Percentiles rank a stretch among this genome's conserved stretches.
phyloP scores from a whole-genome alignment of 257 asterid species.

The Solanum tarijense region DNA sequence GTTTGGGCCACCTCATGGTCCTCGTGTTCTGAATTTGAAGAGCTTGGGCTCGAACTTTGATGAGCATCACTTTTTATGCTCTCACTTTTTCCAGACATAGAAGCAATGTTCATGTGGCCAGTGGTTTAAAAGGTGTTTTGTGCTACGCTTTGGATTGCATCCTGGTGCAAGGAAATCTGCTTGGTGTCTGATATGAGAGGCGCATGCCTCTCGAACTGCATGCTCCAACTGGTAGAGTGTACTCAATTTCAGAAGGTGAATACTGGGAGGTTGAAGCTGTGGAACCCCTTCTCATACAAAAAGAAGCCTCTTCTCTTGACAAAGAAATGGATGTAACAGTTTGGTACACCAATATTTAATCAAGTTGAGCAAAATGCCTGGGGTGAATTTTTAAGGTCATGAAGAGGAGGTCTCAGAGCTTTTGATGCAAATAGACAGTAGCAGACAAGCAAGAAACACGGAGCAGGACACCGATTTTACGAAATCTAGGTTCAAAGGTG shows the following conservation, averaged over 20 bases:
- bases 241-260: not conserved
- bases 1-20: not conserved
- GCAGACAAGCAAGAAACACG: not conserved
- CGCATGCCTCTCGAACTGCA: not conserved
- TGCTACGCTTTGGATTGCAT: not conserved
- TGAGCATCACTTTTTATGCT: not conserved
- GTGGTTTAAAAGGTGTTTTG: not conserved
- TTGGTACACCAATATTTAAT: not conserved
- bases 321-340: not conserved
- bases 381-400: not conserved
- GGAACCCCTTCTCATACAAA: not conserved
- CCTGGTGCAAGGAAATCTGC: not conserved
- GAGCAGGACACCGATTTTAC: not conserved
- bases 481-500: not conserved
- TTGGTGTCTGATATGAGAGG: not conserved
- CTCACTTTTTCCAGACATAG: not conserved
- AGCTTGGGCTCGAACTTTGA: not conserved
- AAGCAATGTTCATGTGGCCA: not conserved
- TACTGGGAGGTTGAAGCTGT: not conserved
- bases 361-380: not conserved
- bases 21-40: not conserved
- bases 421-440: not conserved
- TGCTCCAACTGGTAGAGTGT: not conserved
- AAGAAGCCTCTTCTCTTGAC: not conserved
- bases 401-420: not conserved